phyloP scores from a whole-genome alignment of 2,329 filamentous ascomycete genomes.

The Microsporum audouinii region DNA sequence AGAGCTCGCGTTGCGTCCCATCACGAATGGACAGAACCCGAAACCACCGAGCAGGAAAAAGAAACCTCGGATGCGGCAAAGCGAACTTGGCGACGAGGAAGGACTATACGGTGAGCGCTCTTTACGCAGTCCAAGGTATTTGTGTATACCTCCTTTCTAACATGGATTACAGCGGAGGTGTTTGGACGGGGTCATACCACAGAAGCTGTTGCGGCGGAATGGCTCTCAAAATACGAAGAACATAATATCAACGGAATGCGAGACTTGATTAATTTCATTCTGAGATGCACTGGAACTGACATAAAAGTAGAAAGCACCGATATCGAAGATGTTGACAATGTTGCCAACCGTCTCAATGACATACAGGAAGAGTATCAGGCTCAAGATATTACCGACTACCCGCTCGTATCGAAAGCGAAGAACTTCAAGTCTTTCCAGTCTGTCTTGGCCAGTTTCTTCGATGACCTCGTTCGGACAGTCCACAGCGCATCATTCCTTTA shows the following conservation, averaged over 20 bases:
- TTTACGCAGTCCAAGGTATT: slow-evolving; percentile 9
- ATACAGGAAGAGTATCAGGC: slow-evolving; percentile 81
- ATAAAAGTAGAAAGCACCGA: slow-evolving; percentile 69
- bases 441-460: slow-evolving; percentile 66
- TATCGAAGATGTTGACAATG: slow-evolving; percentile 81
- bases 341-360: slow-evolving; percentile 63
- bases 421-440: slow-evolving; percentile 66
- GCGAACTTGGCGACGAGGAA: slow-evolving; percentile 40
- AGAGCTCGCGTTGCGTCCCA: slow-evolving; percentile 46
- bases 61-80: slow-evolving; percentile 42
- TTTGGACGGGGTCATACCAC: slow-evolving; percentile 45
- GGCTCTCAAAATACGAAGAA: slow-evolving; percentile 46
- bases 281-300: slow-evolving; percentile 65
- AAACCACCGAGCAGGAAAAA: slow-evolving; percentile 35
- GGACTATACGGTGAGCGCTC: slow-evolving; percentile 45
- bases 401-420: slow-evolving; percentile 72
- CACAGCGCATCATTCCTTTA: slow-evolving; percentile 77
- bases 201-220: slow-evolving; percentile 47
- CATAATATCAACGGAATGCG: slow-evolving; percentile 45
- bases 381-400: slow-evolving; percentile 79
- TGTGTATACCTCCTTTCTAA: background rate
- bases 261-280: slow-evolving; percentile 51
- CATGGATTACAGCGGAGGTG: slow-evolving; percentile 40
- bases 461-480: slow-evolving; percentile 61
- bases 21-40: slow-evolving; percentile 35